Evolutionary conservation across 306 rosid species (phyloP), one percentile per base, ranked within the genome.

Genomic region (Clitoria ternatea): DNA sequence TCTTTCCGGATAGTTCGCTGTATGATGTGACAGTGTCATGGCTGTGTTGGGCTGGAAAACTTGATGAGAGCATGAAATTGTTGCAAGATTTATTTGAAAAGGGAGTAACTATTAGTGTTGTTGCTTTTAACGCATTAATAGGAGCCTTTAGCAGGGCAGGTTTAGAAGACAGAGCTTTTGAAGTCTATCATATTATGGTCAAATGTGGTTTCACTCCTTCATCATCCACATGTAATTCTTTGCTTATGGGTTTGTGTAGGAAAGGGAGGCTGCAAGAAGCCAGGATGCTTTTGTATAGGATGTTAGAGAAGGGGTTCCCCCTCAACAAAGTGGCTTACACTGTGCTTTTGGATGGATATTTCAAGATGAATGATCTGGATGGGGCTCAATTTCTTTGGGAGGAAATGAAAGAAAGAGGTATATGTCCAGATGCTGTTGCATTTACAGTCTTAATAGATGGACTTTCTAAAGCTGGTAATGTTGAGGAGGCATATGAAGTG

Each of bases 361-460:
- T 85, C 61, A 77, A 83, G 80, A 45, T 57, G 47, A 86, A 84
- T 59, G 89, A 88, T 79, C 60, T 83, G 63, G 67, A 53, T 53
- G 88, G 82, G 50, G 97, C 95, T 60, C 84, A 43, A 45, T 77
- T 76, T 78, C 60, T 90, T 23, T 90, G 97, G 97, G 83, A 68
- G 40, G 92, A 84, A 82, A 90, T 88, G 97, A 74, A 76, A 77
- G 56, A 26, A 59, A 73, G 78, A 75, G 86, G 89, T 48, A 40
- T 84, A 37, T 86, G 40, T 76, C 96, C 96, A 10, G 97, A 91
- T 57, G 87, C 70, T 55, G 86, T 91, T 64, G 81, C 92, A 44
- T 86, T 83, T 59, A 64, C 97, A n/a, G 96, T 85, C 80, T 88
- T 84, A 60, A 88, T 91, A 17, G 86, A 86, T 74, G 97, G 97